Percentiles rank a stretch among this genome's conserved stretches.
Conservation (phyloP, 371 early-diverging fungal genomes). For the Phascolomyces articulosus region DNA sequence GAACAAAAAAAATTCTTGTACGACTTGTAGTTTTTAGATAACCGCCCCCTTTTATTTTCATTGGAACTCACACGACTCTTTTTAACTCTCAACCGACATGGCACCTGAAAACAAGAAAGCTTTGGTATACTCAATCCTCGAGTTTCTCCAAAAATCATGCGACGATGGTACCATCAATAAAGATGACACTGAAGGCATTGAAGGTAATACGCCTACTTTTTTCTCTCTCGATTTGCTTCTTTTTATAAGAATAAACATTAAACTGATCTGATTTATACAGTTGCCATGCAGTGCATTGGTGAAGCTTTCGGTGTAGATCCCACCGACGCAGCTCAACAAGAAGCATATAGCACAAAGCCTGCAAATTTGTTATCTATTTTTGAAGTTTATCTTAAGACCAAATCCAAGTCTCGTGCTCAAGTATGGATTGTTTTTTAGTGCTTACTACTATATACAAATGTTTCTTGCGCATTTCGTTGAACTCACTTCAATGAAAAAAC, state of each 20-base stretch:
- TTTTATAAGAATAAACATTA: not conserved
- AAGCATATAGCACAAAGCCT: slow-evolving; percentile 82
- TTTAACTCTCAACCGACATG: too few species aligned
- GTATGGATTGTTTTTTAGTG: not conserved
- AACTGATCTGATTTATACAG: slow-evolving; percentile 17
- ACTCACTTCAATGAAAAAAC: too few species aligned
- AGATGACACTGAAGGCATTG: slow-evolving; percentile 90
- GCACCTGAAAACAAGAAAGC: slow-evolving; percentile 71
- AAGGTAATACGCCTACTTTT: slow-evolving; percentile 58
- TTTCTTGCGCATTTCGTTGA: too few species aligned
- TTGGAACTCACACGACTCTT: too few species aligned
- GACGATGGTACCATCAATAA: slow-evolving; percentile 75
- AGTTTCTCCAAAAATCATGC: slow-evolving; percentile 84
- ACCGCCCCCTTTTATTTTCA: too few species aligned
- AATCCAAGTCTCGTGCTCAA: slow-evolving; percentile 55
- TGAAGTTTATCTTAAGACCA: slow-evolving; percentile 88
- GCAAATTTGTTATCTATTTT: slow-evolving; percentile 82
- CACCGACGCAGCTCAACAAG: slow-evolving; percentile 67
- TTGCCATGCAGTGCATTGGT: slow-evolving; percentile 93
- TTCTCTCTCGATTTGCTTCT: not conserved
- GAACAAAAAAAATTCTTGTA: too few species aligned
- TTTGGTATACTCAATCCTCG: slow-evolving; percentile 88
- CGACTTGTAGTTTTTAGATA: too few species aligned
- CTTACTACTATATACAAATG: too few species aligned
- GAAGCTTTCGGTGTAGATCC: slow-evolving; percentile 91